These are phyloP conservation scores for Rhamnella rubrinervis DNA, from an alignment of 331 rosid species.

Conservation along the genomic window DNA sequence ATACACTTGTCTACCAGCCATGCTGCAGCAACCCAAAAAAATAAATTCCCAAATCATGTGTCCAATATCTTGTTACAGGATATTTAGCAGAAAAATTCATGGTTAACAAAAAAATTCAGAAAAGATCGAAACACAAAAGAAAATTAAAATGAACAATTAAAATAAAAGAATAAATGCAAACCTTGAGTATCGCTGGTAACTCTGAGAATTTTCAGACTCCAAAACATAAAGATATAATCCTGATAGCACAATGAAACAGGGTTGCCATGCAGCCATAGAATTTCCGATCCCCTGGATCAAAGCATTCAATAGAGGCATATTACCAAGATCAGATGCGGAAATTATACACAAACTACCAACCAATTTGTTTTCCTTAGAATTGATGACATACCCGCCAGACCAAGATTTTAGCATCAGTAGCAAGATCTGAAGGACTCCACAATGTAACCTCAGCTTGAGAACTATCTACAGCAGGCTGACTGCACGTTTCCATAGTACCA, in stretches of 20 bases:
- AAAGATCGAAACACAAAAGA: neutral
- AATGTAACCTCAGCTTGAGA: conserved; percentile 51
- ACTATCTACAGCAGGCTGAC: conserved; percentile 54
- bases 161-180: conserved; percentile 11
- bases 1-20: conserved; percentile 88
- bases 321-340: conserved; percentile 4
- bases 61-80: neutral
- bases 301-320: conserved; percentile 11
- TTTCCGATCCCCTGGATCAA: conserved; percentile 84
- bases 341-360: conserved; percentile 3
- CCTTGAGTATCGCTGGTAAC: conserved; percentile 70
- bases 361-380: conserved; percentile 5
- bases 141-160: neutral
- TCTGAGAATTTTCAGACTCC: conserved; percentile 72
- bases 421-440: conserved; percentile 70
- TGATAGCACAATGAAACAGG: conserved; percentile 77
- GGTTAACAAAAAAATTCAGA: neutral
- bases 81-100: neutral
- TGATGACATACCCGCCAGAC: conserved; percentile 78
- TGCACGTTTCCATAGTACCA: conserved; percentile 57
- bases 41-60: conserved; percentile 1
- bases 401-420: conserved; percentile 74
- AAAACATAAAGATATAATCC: conserved; percentile 69
- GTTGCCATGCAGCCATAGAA: conserved; percentile 93
- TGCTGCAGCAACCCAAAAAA: conserved; percentile 51